Percentiles rank a stretch among this genome's conserved stretches.
These are phyloP conservation scores for Lasiosphaeria ovina DNA, from an alignment of 495 filamentous ascomycete species.

Conservation along the genomic window DNA sequence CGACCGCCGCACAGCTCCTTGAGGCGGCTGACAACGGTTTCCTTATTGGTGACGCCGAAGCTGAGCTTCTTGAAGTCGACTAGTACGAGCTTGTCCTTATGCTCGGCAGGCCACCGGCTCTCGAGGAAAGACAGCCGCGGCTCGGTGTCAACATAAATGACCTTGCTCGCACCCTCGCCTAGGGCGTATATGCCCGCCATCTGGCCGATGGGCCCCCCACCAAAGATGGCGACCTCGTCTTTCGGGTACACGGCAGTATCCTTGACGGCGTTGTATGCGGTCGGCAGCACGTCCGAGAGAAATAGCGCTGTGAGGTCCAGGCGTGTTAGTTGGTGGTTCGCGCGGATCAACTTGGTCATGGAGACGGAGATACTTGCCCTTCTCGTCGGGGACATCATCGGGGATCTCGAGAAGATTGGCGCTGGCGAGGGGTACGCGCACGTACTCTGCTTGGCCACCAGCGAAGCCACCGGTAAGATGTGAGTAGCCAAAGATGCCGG, in stretches of 20 bases:
- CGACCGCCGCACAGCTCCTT: constrained; percentile 66
- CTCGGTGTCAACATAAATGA: constrained; percentile 81
- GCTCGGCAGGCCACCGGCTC: constrained; percentile 52
- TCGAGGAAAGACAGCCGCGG: constrained; percentile 70
- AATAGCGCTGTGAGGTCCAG: constrained; percentile 51
- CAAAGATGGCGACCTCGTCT: constrained; percentile 83
- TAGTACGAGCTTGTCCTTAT: constrained; percentile 40
- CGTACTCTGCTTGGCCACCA: constrained; percentile 86
- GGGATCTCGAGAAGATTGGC: constrained; percentile 80
- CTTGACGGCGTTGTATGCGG: constrained; percentile 78
- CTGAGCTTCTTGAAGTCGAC: constrained; percentile 49
- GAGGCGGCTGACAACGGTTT: constrained; percentile 65
- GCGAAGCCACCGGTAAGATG: constrained; percentile 86
- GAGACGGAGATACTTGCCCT: constrained; percentile 46
- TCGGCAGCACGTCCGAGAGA: constrained; percentile 75
- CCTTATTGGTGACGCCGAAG: constrained; percentile 45
- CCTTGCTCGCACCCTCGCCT: constrained; percentile 66
- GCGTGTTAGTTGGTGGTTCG: background rate
- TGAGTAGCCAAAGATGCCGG: constrained; percentile 73
- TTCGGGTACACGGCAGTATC: constrained; percentile 78
- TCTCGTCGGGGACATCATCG: constrained; percentile 81
- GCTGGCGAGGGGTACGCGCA: constrained; percentile 79
- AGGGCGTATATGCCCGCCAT: constrained; percentile 74
- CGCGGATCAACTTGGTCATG: background rate
- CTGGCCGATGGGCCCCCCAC: constrained; percentile 74